Evolutionary conservation across 495 filamentous ascomycete genomes (phyloP), one percentile per base, ranked within the genome.

Genomic region (Podospora comata): DNA sequence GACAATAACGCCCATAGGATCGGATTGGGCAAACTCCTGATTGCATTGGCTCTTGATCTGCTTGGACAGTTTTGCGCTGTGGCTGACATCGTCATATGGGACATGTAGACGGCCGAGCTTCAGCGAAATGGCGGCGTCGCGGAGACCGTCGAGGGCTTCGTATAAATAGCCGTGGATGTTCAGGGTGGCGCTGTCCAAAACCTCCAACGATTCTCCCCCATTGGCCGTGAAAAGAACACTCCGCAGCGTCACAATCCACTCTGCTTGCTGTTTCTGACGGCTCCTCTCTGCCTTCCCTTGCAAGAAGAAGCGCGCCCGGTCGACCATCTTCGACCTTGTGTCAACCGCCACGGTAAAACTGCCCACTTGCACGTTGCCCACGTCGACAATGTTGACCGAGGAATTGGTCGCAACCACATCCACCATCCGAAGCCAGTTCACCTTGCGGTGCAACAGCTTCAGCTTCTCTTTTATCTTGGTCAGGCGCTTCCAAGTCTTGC

Each of bases 151-250:
- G 13, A 92, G 79, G 48, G 92, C 88, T 69, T 91, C 91, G 78
- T 94, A 94, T n/a, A 99, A 84, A 65, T 96, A 86, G 18, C 95
- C 95, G 77, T 98, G 94, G 60, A 97, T 84, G 69, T 97, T 97
- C 62, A 97, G 81, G 16, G 89, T 91, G 62, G 91, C 89, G 72
- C 91, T 89, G 76, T 99, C 96, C 75, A 99, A 77, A 2, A 99
- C 77, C 77, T 99, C 94, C n/a, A 89, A 85, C 1, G 93, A 87
- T 18, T 97, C 93, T 53, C 86, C 85, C 26, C 93, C 93, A 61
- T 96, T 89, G 2, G 92, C 88, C 0, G 91, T 92, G 67, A 99
- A 96, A 3, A 97, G 81, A 59, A 98, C 85, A 76, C 93, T 96
- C 64, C 92, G 88, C 54, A 92, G 77, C 7, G 89, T 91, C 73